A percentile compares a stretch with the other conserved stretches of the same genome.
Evolutionary conservation across 2,329 filamentous ascomycete genomes (phyloP).

Genomic region (Eutypella sp.): DNA sequence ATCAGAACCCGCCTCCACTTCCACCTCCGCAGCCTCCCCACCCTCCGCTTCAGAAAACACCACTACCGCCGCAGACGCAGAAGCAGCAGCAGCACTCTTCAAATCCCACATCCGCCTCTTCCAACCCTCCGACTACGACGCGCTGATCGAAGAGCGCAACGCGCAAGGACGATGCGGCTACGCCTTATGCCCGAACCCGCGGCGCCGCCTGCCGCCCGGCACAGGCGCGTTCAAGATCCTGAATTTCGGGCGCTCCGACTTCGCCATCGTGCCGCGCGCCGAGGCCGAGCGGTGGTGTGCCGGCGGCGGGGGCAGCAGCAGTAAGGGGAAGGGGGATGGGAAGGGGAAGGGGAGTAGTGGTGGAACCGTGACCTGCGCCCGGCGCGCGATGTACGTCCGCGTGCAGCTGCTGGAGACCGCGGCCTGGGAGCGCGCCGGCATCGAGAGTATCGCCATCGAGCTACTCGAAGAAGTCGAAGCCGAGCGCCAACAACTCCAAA

Average conservation of each 20-base stretch:
- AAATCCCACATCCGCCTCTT: conserved; percentile 65
- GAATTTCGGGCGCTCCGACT: conserved; percentile 45
- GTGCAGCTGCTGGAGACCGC: conserved; percentile 83
- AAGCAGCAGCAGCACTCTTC: conserved; percentile 60
- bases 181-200: conserved; percentile 65
- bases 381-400: conserved; percentile 76
- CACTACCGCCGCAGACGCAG: conserved; percentile 43
- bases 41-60: too few species aligned
- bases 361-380: conserved; percentile 60
- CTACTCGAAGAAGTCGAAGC: conserved; percentile 62
- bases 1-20: conserved; percentile 16
- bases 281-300: conserved; percentile 87
- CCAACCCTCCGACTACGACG: conserved; percentile 84
- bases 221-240: conserved; percentile 64
- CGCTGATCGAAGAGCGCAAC: conserved; percentile 83
- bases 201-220: conserved; percentile 48
- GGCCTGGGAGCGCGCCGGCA: conserved; percentile 72
- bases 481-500: background rate
- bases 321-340: too few species aligned
- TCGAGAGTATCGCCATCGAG: conserved; percentile 52
- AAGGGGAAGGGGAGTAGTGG: too few species aligned
- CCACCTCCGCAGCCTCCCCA: too few species aligned
- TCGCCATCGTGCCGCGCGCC: conserved; percentile 64
- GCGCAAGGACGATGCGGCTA: conserved; percentile 81
- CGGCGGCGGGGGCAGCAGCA: too few species aligned